Percentiles rank a stretch among this genome's conserved stretches.
Evolutionary conservation across 352 stramenopile genomes (phyloP).

Genomic region (Globisporangium viniferum): DNA sequence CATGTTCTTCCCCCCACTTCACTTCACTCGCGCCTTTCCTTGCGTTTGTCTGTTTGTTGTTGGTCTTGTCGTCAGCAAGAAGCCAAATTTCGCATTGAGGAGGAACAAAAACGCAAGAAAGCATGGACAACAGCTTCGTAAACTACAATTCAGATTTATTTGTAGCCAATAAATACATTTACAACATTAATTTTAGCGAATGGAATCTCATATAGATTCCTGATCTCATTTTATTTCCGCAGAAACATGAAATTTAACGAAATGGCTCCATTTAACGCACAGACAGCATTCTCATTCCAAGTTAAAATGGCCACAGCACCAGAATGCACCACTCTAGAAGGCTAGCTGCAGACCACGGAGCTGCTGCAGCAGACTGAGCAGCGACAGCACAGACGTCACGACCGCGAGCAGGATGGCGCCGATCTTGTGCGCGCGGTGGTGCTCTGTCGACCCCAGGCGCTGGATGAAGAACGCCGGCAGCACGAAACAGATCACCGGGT

Average conservation of each 20-base stretch:
- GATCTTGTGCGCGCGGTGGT: conserved; percentile 38
- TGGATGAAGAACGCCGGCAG: conserved; percentile 80
- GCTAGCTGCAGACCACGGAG: conserved; percentile 13
- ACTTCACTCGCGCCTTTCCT: background rate
- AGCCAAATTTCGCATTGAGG: background rate
- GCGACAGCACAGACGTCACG: conserved; percentile 38
- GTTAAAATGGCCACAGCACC: background rate
- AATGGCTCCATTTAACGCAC: background rate
- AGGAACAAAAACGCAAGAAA: background rate
- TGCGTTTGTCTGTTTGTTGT: background rate
- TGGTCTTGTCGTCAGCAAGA: background rate
- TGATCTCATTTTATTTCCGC: background rate
- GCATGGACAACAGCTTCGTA: background rate
- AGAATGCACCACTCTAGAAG: conserved; percentile 1
- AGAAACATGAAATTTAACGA: background rate
- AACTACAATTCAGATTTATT: background rate
- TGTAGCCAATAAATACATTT: background rate
- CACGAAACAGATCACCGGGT: conserved; percentile 87
- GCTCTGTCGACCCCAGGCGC: conserved; percentile 36
- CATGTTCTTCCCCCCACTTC: conserved; percentile 1
- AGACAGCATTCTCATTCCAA: background rate
- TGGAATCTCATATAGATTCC: background rate
- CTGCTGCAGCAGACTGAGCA: conserved; percentile 60
- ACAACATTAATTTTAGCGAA: background rate
- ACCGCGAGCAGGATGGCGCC: conserved; percentile 45